phyloP scores from a whole-genome alignment of 2,329 filamentous ascomycete species.

The Exophiala phaeomuriformis region DNA sequence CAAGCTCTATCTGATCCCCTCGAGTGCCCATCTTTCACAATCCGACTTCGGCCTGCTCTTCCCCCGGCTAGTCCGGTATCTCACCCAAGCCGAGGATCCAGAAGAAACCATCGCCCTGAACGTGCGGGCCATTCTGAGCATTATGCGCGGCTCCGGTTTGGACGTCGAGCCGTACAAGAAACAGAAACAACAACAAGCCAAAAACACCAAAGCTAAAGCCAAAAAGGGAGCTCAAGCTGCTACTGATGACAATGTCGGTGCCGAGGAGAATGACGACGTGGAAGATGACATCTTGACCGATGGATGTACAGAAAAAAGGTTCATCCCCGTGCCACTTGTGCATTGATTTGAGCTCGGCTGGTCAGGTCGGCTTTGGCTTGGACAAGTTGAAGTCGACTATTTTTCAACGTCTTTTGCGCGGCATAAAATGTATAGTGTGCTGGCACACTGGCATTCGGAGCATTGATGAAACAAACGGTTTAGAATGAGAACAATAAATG shows the following conservation, averaged over 20 bases:
- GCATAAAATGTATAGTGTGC: no score
- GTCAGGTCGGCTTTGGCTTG: background rate
- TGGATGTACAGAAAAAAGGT: constrained; percentile 13
- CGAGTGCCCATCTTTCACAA: constrained; percentile 74
- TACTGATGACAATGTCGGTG: no score
- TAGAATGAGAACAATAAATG: no score
- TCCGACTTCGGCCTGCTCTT: constrained; percentile 79
- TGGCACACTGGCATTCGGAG: no score
- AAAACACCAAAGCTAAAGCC: background rate
- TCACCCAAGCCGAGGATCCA: constrained; percentile 41
- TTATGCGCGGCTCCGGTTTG: constrained; percentile 22
- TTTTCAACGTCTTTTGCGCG: no score
- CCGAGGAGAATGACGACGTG: constrained; percentile 1
- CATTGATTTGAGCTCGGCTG: background rate
- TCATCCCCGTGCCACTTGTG: constrained; percentile 4
- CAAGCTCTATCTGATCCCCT: constrained; percentile 65
- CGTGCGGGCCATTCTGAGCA: constrained; percentile 29
- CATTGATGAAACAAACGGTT: no score
- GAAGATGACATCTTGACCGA: constrained; percentile 11
- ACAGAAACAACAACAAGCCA: background rate
- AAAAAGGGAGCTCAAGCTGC: background rate
- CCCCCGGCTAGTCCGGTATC: constrained; percentile 53
- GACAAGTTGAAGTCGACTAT: no score
- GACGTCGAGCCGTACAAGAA: constrained; percentile 6
- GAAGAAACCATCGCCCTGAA: constrained; percentile 30